Evolutionary conservation across 805 yeast species (phyloP).

Genomic region (Myxozyma vanderwaltii): DNA sequence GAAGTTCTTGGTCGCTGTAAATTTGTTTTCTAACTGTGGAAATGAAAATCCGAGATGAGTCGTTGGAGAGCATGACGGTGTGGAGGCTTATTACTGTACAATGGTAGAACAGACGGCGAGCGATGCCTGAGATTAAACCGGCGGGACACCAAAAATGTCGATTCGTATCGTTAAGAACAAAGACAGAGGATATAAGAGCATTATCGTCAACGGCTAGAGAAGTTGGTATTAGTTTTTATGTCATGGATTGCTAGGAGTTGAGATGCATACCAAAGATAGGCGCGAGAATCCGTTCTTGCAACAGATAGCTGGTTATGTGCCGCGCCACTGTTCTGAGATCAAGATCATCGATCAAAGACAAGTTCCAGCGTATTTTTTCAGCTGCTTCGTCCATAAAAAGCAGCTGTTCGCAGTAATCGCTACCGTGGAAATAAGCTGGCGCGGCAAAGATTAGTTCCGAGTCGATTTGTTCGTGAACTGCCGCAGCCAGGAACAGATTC

Average conservation of each 20-base stretch:
- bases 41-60: background rate
- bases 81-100: conserved; percentile 5
- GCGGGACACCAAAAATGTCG: conserved; percentile 19
- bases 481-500: conserved; percentile 1
- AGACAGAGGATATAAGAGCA: background rate
- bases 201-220: background rate
- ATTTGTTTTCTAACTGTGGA: background rate
- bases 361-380: background rate
- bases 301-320: background rate
- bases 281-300: background rate
- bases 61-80: background rate
- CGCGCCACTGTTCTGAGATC: background rate
- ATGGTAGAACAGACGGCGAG: conserved; percentile 12
- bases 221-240: background rate
- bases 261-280: background rate
- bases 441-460: conserved; percentile 16
- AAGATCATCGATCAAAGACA: background rate
- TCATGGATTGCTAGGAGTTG: background rate
- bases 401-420: background rate
- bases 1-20: no score
- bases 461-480: background rate
- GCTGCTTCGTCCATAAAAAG: conserved; percentile 19
- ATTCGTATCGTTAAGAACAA: conserved; percentile 1
- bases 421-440: conserved; percentile 6
- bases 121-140: conserved; percentile 24